Base-by-base conservation (phyloP, 2,329 filamentous ascomycete genomes). In the Beauveria sp. region DNA sequence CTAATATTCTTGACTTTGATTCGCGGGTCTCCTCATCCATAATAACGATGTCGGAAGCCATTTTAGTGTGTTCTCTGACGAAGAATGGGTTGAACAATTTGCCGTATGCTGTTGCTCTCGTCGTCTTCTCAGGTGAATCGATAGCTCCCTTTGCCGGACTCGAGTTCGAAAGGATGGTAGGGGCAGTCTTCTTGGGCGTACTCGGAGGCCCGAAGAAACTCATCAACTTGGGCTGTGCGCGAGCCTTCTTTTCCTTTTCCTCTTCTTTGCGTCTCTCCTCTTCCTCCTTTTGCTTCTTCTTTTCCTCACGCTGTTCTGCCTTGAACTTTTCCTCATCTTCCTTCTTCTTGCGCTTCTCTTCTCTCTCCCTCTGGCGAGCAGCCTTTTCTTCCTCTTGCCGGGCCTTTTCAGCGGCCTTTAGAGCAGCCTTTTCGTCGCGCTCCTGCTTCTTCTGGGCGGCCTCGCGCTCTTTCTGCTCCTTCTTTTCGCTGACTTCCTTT, bases 81-180 rank as follows among this genome's bases (percentile, higher is more conserved):
- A 89, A 93, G 72, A 97, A 98, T 0, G 90, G 87, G 38, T 91
- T 83, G 69, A 98, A 98, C 42, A 81, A 78, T 66, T 85, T 86
- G 20, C 89, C 77, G 66, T 91, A 93, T 50, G 84, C 80, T 0
- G 83, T 80, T 55, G 66, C 69, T 28, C 64, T 55, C 8, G 63
- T 28, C 24, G 55, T n/a, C 5, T 53, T 55, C 2, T 43, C 54
- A 1, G 57, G 18, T 42, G 65, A 68, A 14, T 56, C 45, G 14
- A 63, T 62, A 43, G 68, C 64, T 8, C 65, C 60, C 65, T 77
- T 71, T 49, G 66, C 60, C 56, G 74, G 67, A 43, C 72, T 72
- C 7, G 57, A 64, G 2, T 66, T 66, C 43, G 71, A 73, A 40
- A 70, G 63, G 20, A 62, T 66, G 3, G 70, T 66, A 28, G 71